Percentiles rank a stretch among this genome's conserved stretches.
Evolutionary conservation across 352 stramenopile genomes (phyloP).

Genomic region (Pythium rishiriense): DNA sequence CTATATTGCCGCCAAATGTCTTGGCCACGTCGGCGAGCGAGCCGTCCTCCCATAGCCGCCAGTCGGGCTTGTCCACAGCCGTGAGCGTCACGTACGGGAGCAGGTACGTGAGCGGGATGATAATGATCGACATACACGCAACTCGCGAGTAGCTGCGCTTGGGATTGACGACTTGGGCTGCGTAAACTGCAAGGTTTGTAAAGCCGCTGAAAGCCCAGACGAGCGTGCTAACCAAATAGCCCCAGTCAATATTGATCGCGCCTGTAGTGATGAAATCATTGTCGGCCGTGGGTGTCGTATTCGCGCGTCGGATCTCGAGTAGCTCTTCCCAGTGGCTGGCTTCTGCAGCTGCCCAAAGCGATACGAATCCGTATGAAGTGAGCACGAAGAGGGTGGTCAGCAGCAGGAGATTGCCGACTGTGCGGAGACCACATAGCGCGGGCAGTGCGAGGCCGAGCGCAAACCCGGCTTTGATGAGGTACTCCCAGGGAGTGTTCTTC

Average conservation of each 20-base stretch:
- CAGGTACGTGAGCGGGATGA: constrained; percentile 53
- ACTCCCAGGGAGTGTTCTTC: constrained; percentile 40
- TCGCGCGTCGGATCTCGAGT: constrained; percentile 31
- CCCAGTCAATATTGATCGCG: constrained; percentile 26
- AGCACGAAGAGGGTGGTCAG: constrained; percentile 39
- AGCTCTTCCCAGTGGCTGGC: constrained; percentile 42
- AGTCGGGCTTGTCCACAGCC: constrained; percentile 41
- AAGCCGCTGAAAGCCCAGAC: constrained; percentile 63
- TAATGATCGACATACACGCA: constrained; percentile 35
- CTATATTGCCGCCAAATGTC: constrained; percentile 36
- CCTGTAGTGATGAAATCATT: constrained; percentile 16
- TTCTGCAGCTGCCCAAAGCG: constrained; percentile 36
- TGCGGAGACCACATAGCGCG: constrained; percentile 43
- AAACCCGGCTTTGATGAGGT: constrained; percentile 43
- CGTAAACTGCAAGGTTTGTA: constrained; percentile 56
- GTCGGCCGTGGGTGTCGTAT: constrained; percentile 18
- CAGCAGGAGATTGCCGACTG: constrained; percentile 36
- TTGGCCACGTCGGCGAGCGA: constrained; percentile 39
- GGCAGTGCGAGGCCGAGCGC: constrained; percentile 52
- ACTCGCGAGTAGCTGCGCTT: constrained; percentile 40
- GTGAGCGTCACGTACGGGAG: constrained; percentile 37
- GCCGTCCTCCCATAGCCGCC: constrained; percentile 43
- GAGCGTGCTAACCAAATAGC: constrained; percentile 34
- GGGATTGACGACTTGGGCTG: constrained; percentile 40
- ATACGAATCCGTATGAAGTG: constrained; percentile 40